Conservation (phyloP, 768 basidiomycete genomes). For the Fistulinella prunicolor region DNA sequence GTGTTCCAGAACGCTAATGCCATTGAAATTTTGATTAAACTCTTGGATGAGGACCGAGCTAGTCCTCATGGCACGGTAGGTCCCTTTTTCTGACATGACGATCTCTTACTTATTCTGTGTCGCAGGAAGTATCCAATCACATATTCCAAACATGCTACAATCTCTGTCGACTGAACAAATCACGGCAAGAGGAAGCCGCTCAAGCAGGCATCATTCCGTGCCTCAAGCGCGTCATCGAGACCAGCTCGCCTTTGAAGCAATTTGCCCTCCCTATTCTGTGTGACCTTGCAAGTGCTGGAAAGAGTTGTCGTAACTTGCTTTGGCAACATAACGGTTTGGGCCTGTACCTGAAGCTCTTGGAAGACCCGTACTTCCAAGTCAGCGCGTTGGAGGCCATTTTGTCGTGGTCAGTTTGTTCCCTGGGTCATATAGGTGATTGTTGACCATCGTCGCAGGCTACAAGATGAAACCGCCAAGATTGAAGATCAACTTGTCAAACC, state of each 20-base stretch:
- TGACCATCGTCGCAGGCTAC: conserved; percentile 57
- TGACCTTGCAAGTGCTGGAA: conserved; percentile 93
- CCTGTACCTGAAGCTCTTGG: conserved; percentile 74
- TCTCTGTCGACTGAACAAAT: conserved; percentile 91
- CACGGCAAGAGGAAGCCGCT: conserved; percentile 94
- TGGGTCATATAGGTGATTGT: neutral
- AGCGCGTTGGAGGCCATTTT: conserved; percentile 87
- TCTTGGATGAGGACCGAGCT: conserved; percentile 76
- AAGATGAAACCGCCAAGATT: conserved; percentile 92
- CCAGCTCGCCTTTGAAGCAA: conserved; percentile 90
- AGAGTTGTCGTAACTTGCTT: conserved; percentile 82
- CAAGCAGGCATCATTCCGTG: conserved; percentile 93
- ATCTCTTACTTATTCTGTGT: neutral
- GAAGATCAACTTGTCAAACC: conserved; percentile 82
- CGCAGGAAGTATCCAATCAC: conserved; percentile 93
- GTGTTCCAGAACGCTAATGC: conserved; percentile 95
- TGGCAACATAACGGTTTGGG: conserved; percentile 93
- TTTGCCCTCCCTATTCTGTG: conserved; percentile 96
- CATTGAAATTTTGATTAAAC: conserved; percentile 83
- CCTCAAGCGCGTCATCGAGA: conserved; percentile 84
- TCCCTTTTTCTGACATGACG: conserved; percentile 6
- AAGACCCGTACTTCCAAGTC: conserved; percentile 90
- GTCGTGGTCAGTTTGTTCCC: conserved; percentile 61
- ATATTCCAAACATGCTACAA: conserved; percentile 98
- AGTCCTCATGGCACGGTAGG: conserved; percentile 79